Evolutionary conservation across 2,329 filamentous ascomycete genomes (phyloP), one percentile per base, ranked within the genome.

Genomic region (Penicillium hordei): DNA sequence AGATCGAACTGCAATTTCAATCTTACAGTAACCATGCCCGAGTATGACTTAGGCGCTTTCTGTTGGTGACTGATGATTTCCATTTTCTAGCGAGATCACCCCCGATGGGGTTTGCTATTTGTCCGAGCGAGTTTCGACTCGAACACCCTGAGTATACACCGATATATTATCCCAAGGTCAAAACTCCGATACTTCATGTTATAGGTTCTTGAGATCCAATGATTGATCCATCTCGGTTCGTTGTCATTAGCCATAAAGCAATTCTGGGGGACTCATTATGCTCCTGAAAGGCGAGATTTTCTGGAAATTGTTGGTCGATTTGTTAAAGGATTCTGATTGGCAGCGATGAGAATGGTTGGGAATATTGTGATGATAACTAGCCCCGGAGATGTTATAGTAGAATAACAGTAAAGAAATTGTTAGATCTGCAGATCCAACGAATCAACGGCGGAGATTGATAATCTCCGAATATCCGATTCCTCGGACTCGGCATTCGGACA

Each of bases 401-500:
- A 36, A 36, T 36, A 42, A 29, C 27, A 2, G n/a, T n/a, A n/a
- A n/a, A n/a, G n/a, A n/a, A 31, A 25, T 17, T 44, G 25, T 31
- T 33, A 10, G 25, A 44, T 44, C 10, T 31, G 7, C 19, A 34
- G 19, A 48, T 34, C 15, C 10, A 31, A 19, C 42, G 40, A 60
- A 62, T 62, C 29, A 40, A 10, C 38, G 15, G 46, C 34, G 29
- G 34, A 27, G 40, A 54, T 58, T 52, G 55, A 44, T 56, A 52
- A 62, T 55, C 38, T 42, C 55, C 51, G 58, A 50, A 64, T 63
- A 55, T 64, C 63, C 63, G 63, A 25, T 21, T 31, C 33, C 58
- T 59, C 62, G 55, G 62, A 55, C 46, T 31, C 31, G 21, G 48
- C 34, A 25, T 23, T 62, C 61, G 60, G 61, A 59, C 52, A 69